These are phyloP conservation scores for Geotrichum bryndzae DNA, from an alignment of 1,139 yeast species.

Conservation along the genomic window DNA sequence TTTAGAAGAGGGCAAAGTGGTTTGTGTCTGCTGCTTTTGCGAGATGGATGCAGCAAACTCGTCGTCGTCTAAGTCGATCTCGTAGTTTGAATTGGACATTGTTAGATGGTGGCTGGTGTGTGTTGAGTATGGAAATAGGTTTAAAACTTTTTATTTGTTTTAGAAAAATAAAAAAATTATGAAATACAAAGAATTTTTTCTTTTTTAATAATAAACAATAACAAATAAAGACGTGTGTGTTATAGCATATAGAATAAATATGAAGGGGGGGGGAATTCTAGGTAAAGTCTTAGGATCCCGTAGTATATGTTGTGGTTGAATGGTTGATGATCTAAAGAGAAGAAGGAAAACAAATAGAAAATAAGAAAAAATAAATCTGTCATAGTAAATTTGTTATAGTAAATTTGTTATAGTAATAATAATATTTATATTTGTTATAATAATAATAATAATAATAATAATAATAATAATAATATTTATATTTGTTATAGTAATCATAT, in stretches of 20 bases:
- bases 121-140: background rate
- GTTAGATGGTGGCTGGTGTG: background rate
- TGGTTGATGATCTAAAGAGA: too few species aligned
- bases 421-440: too few species aligned
- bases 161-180: background rate
- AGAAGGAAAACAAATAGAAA: too few species aligned
- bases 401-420: too few species aligned
- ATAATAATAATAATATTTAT: too few species aligned
- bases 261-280: too few species aligned
- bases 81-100: constrained; percentile 24
- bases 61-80: constrained; percentile 29
- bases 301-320: too few species aligned
- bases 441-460: too few species aligned
- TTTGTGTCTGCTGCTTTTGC: background rate
- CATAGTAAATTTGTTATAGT: too few species aligned
- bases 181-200: background rate
- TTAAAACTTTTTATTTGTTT: background rate
- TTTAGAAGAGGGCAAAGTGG: background rate
- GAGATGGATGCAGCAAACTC: background rate
- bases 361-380: too few species aligned
- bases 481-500: too few species aligned
- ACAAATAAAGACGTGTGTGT: background rate
- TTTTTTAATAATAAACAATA: background rate
- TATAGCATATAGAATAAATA: background rate
- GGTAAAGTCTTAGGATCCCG: too few species aligned